Evolutionary conservation across 768 basidiomycete genomes (phyloP).

Genomic region (Austroboletus festivus): DNA sequence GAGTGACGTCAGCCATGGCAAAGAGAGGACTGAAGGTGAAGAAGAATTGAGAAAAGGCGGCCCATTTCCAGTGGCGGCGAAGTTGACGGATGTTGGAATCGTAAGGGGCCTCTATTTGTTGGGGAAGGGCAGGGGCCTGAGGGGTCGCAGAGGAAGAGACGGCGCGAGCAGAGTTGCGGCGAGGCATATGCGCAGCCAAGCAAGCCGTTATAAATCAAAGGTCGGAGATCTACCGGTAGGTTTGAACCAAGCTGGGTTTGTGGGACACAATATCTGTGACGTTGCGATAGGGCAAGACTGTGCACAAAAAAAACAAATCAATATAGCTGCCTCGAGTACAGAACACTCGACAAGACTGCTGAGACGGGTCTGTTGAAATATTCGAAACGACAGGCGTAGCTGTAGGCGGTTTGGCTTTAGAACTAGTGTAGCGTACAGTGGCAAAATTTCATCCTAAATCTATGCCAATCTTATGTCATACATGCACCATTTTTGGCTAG

Average conservation of each 20-base stretch:
- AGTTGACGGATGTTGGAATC: conserved; percentile 49
- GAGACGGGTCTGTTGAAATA: conserved; percentile 12
- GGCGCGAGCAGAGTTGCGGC: conserved; percentile 46
- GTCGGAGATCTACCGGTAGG: conserved; percentile 36
- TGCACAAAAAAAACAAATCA: conserved; percentile 25
- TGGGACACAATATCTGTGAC: conserved; percentile 15
- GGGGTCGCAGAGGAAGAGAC: conserved; percentile 32
- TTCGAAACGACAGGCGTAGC: conserved; percentile 2
- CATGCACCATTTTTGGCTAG: conserved; percentile 4
- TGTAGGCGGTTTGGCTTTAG: neutral
- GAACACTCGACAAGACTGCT: conserved; percentile 12
- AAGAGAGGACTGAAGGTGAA: conserved; percentile 78
- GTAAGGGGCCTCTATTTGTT: conserved; percentile 26
- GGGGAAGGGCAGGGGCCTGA: conserved; percentile 24
- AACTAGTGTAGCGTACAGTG: conserved; percentile 4
- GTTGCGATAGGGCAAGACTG: conserved; percentile 20
- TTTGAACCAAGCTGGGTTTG: conserved; percentile 21
- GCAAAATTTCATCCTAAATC: conserved; percentile 19
- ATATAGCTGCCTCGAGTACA: conserved; percentile 1
- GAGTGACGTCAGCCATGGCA: conserved; percentile 64
- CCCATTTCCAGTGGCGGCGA: conserved; percentile 89
- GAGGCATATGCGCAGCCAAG: conserved; percentile 51
- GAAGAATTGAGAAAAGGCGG: conserved; percentile 87
- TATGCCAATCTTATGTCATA: conserved; percentile 22
- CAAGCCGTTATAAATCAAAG: conserved; percentile 32